Evolutionary conservation across 106 monocot species (phyloP), one percentile per base, ranked within the genome.

Genomic region (Phalaenopsis equestris): DNA sequence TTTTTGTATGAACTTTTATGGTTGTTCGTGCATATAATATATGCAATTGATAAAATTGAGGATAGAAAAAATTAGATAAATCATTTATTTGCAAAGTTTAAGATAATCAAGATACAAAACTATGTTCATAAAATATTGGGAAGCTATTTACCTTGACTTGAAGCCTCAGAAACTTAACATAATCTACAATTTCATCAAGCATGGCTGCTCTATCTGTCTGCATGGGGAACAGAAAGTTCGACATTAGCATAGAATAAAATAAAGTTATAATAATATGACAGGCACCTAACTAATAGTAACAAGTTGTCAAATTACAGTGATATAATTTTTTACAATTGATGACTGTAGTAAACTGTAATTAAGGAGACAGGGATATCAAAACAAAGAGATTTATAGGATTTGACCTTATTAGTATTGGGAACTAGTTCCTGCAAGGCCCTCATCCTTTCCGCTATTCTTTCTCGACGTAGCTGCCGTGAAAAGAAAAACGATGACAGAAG

Each of bases 371-470:
- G 30, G 30, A 39, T 8, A 36, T 19, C n/a, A 61, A 0, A 70
- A 39, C 6, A 70, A 73, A 73, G 11, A 73, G 4, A 75, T 46
- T 45, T 21, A 5, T 8, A 55, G 2, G 68, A 4, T 74, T 55
- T 78, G 46, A 92, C 92, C 89, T 92, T 92, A 68, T 87, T 92
- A 12, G 92, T 84, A 55, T 84, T 92, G 1, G 92, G 92, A 19
- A 92, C 87, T 73, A 92, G 68, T 79, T 92, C 92, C 75, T 92
- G 92, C 81, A 92, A 86, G 42, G 87, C 87, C 72, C 87, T 87
- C 81, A 92, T 88, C 80, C 92, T 89, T 79, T 92, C 92, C 21
- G 92, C 92, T 72, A 92, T 92, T 72, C 89, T 89, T 78, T 92
- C 92, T 78, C 92, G 87, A 21, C 92, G 89, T 24, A 87, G 79